Conservation (phyloP, 2,329 filamentous ascomycete genomes). For the Fusarium drepaniforme region DNA sequence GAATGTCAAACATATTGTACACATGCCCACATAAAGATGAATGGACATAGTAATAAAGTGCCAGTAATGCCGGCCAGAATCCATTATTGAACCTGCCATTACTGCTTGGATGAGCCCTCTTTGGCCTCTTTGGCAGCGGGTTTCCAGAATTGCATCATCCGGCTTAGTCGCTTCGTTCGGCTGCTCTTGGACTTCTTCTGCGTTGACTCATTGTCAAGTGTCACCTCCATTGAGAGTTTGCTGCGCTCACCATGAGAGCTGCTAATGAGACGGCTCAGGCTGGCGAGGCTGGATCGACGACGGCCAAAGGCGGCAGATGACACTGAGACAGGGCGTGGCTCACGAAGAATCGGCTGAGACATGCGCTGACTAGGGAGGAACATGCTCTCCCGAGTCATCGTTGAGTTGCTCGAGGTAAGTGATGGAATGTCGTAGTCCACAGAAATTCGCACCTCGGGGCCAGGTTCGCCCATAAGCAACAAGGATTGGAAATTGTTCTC, state of each 20-base stretch:
- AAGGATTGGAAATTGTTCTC: slow-evolving; percentile 78
- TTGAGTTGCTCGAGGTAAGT: slow-evolving; percentile 80
- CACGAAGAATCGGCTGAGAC: slow-evolving; percentile 61
- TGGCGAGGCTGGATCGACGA: slow-evolving; percentile 81
- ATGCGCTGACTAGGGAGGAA: slow-evolving; percentile 60
- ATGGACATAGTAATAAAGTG: slow-evolving; percentile 38
- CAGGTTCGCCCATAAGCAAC: slow-evolving; percentile 76
- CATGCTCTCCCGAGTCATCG: slow-evolving; percentile 77
- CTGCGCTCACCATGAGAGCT: slow-evolving; percentile 80
- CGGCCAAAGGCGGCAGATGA: slow-evolving; percentile 73
- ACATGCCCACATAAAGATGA: slow-evolving; percentile 54
- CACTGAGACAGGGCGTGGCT: slow-evolving; percentile 72
- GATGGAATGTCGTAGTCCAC: slow-evolving; percentile 79
- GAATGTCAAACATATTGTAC: slow-evolving; percentile 49
- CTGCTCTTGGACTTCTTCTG: slow-evolving; percentile 68
- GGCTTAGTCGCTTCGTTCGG: slow-evolving; percentile 77
- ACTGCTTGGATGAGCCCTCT: slow-evolving; percentile 49
- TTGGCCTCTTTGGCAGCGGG: slow-evolving; percentile 63
- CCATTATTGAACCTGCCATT: slow-evolving; percentile 10
- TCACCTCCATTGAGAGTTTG: slow-evolving; percentile 79
- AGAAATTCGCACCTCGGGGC: slow-evolving; percentile 78
- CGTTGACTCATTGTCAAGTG: slow-evolving; percentile 66
- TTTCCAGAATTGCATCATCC: slow-evolving; percentile 86
- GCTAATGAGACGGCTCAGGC: slow-evolving; percentile 81
- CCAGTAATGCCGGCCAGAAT: slow-evolving; percentile 24